Percentiles rank a stretch among this genome's conserved stretches.
Conservation (phyloP, 768 basidiomycete genomes). For the Lyophyllum shimeji region DNA sequence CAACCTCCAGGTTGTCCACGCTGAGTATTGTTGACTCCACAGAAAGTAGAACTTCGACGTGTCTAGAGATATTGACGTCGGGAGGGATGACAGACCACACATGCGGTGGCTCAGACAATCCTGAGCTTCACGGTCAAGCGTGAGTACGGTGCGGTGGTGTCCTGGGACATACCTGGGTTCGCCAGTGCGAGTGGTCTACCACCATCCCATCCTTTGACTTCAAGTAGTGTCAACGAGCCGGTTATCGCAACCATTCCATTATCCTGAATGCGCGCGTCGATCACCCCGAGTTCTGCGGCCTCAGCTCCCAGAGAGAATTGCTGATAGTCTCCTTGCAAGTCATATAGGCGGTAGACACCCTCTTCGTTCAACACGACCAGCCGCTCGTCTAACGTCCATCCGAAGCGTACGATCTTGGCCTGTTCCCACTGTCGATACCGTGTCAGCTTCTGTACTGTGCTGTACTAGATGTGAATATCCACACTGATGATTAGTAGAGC, state of each 20-base stretch:
- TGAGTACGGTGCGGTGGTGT: background rate
- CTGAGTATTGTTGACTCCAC: conserved; percentile 77
- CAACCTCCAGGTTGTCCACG: conserved; percentile 85
- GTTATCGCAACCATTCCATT: conserved; percentile 86
- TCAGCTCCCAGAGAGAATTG: conserved; percentile 86
- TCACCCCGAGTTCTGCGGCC: conserved; percentile 76
- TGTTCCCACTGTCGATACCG: conserved; percentile 79
- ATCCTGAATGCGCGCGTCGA: conserved; percentile 85
- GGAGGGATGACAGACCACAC: conserved; percentile 91
- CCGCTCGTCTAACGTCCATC: conserved; percentile 82
- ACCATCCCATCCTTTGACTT: conserved; percentile 90
- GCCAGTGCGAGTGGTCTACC: conserved; percentile 70
- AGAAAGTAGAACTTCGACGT: conserved; percentile 86
- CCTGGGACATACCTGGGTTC: conserved; percentile 58
- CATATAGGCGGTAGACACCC: conserved; percentile 87
- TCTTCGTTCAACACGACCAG: conserved; percentile 90
- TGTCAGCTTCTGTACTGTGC: conserved; percentile 17
- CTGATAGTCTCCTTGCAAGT: conserved; percentile 80
- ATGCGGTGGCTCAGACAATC: conserved; percentile 73
- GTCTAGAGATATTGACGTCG: conserved; percentile 84
- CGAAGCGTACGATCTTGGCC: conserved; percentile 75
- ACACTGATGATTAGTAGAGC: conserved; percentile 70
- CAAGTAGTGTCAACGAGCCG: conserved; percentile 70
- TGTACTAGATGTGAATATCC: conserved; percentile 37
- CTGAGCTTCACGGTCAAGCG: conserved; percentile 34